phyloP scores from a whole-genome alignment of 2,329 filamentous ascomycete genomes.

The Apiospora rasikravindrae region DNA sequence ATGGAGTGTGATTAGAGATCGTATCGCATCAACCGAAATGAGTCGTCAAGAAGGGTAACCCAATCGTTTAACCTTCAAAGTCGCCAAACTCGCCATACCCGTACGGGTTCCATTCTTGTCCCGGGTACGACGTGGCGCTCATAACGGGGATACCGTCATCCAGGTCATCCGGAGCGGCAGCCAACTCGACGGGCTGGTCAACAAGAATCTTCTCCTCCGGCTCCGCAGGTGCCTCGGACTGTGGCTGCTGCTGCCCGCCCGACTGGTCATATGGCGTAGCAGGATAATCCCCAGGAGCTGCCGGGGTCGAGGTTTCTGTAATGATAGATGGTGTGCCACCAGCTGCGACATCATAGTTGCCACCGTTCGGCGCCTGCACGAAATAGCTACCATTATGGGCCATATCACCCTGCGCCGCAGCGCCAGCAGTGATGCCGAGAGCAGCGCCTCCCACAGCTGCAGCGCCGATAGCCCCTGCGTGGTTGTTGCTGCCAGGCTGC shows the following conservation, averaged over 20 bases:
- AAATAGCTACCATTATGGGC: slow-evolving; percentile 22
- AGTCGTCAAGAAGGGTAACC: not conserved
- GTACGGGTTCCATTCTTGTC: slow-evolving; percentile 60
- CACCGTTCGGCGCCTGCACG: slow-evolving; percentile 23
- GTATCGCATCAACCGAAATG: not conserved
- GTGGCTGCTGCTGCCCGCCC: not conserved
- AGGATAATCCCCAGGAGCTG: not conserved
- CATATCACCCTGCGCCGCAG: not conserved
- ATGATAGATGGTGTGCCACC: not conserved
- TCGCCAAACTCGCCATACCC: slow-evolving; percentile 42
- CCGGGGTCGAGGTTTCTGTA: not conserved
- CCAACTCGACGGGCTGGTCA: slow-evolving; percentile 37
- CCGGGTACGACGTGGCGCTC: slow-evolving; percentile 61
- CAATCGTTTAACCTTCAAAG: slow-evolving; percentile 22
- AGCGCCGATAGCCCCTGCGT: slow-evolving; percentile 20
- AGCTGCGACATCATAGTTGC: not conserved
- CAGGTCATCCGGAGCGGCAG: slow-evolving; percentile 36
- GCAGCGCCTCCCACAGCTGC: slow-evolving; percentile 19
- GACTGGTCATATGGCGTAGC: not conserved
- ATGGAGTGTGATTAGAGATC: not conserved
- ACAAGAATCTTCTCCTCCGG: slow-evolving; percentile 45
- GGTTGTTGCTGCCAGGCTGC: not conserved
- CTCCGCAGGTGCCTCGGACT: slow-evolving; percentile 25
- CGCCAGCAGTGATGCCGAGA: slow-evolving; percentile 20
- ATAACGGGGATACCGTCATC: slow-evolving; percentile 54